Base-by-base conservation (phyloP, 2,329 filamentous ascomycete genomes). In the Xylariaceae sp. region DNA sequence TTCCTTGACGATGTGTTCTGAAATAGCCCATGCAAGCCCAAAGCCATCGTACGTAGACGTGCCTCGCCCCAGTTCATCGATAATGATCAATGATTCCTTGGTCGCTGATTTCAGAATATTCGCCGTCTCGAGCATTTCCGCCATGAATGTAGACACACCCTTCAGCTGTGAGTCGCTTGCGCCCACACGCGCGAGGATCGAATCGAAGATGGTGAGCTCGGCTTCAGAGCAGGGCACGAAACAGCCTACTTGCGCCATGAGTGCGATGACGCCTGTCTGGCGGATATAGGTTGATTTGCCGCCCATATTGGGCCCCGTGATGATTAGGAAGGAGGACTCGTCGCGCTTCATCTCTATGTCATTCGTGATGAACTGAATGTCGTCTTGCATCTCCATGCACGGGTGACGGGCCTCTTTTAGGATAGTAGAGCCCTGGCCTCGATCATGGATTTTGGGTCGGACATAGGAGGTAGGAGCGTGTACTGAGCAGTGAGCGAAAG, bases 41-140 rank as follows among this genome's bases (percentile, higher is more conserved):
- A 99, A 99, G 6, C 94, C 94, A 70, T 99, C 95, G 70, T 99
- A 99, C 0, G 95, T 99, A 59, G 91, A 96, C 0, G 94, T 99
- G 54, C 94, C 94, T 57, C 94, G 89, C 48, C 94, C 94, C 2
- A 99, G 83, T 71, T 99, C 94, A 71, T 99, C 95, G 64, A 99
- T 96, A 71, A 99, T 97, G 73, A 99, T 97, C 51, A 99, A 81
- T 3, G 90, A 96, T 69, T 99, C 94, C 34, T 87, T 84, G 0
- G 94, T 99, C 1, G 94, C 94, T 0, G 90, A 95, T 74, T 97
- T 97, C 67, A 99, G 85, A 61, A 99, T 99, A 70, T 97, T 97
- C 62, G 94, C 91, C 1, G 94, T 99, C 71, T 99, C 94, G 27
- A 99, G 81, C 94, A 99, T 99, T 74, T 99, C 94, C 1, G 94